These are phyloP conservation scores for Suhomyces coccinellae DNA, from an alignment of 1,139 yeast species.

Conservation along the genomic window DNA sequence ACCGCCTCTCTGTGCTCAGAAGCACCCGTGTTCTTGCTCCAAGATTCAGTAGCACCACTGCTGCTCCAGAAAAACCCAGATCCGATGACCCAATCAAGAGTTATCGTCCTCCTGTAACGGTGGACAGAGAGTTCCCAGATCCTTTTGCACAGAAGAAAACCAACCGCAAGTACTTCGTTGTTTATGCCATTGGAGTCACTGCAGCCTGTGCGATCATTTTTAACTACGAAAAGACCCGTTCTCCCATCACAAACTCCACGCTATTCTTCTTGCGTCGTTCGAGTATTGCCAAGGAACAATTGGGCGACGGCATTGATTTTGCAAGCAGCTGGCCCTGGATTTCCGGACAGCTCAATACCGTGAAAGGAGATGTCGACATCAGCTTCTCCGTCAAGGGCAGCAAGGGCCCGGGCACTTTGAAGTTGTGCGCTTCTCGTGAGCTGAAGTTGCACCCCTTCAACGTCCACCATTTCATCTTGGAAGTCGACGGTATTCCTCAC, in stretches of 20 bases:
- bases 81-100: background rate
- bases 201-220: slow-evolving; percentile 69
- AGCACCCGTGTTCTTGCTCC: background rate
- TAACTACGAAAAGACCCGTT: slow-evolving; percentile 87
- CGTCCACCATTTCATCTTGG: slow-evolving; percentile 60
- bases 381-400: slow-evolving; percentile 69
- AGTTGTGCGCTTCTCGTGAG: slow-evolving; percentile 60
- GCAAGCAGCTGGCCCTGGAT: slow-evolving; percentile 84
- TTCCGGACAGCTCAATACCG: slow-evolving; percentile 78
- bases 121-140: slow-evolving; percentile 72
- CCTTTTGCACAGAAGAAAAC: slow-evolving; percentile 58
- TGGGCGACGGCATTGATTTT: slow-evolving; percentile 79
- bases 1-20: background rate
- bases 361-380: slow-evolving; percentile 77
- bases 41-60: background rate
- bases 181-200: slow-evolving; percentile 65
- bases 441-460: slow-evolving; percentile 56
- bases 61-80: background rate
- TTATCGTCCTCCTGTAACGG: slow-evolving; percentile 45
- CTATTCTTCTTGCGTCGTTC: slow-evolving; percentile 83
- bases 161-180: slow-evolving; percentile 54
- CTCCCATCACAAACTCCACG: slow-evolving; percentile 87
- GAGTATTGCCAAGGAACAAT: slow-evolving; percentile 55
- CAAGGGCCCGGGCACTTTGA: slow-evolving; percentile 49
- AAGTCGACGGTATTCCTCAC: slow-evolving; percentile 31